Base-by-base conservation (phyloP, 495 filamentous ascomycete species). In the Penicillium pancosmium region DNA sequence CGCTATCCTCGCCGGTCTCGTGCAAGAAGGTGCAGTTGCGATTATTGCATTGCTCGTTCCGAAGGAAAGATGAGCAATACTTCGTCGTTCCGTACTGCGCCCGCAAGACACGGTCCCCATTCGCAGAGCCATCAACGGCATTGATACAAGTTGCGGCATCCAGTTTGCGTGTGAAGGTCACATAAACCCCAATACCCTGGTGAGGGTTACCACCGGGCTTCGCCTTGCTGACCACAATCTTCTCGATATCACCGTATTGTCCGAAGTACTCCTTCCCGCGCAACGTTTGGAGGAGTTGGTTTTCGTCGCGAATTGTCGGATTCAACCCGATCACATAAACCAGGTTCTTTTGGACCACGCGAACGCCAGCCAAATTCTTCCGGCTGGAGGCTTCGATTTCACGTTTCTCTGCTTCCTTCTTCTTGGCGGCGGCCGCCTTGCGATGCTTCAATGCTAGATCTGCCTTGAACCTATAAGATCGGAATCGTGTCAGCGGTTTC, bases 21-120 rank as follows among this genome's bases (percentile, higher is more conserved):
- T 99, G 94, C 41, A 99, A 75, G 73, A 99, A 99, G 80, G 96
- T 99, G 74, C 94, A 99, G 55, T 91, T 91, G 52, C 91, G 84
- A 64, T 99, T 99, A 35, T 87, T 90, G 74, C 94, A 99, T 56
- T 85, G 86, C 69, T 99, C 94, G 54, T 92, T 90, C 19, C 95
- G 87, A 23, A 99, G 82, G 80, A 93, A 99, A 9, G 94, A 94
- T 1, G 94, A 98, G 74, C 94, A 99, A 70, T 99, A 99, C 72
- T 99, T 99, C 3, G 95, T 99, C 8, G 95, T 99, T 19, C 95
- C 95, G 54, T 95, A 90, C 72, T 98, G 95, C 5, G 95, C 95
- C 67, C 93, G 84, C 27, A 99, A 75, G 33, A 89, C 81, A 54
- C 94, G 78, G 56, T 96, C 94, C 9, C 91, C 90, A 70, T 99